These are phyloP conservation scores for Talaromyces sp. DNA, from an alignment of 2,329 filamentous ascomycete genomes.

Conservation along the genomic window DNA sequence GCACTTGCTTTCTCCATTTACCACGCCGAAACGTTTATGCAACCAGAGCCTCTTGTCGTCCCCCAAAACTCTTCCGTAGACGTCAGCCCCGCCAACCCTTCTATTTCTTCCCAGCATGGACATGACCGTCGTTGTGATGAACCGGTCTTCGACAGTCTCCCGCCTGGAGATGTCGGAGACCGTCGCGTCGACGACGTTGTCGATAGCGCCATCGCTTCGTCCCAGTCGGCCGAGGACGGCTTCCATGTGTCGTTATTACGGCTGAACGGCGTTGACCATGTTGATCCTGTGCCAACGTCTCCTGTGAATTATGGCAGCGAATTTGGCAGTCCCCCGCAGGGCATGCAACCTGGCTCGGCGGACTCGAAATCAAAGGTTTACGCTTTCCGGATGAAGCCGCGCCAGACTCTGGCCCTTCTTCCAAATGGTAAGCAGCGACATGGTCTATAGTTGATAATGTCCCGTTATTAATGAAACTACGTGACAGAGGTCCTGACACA, in stretches of 20 bases:
- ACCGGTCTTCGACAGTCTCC: slow-evolving; percentile 39
- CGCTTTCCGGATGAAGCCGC: slow-evolving; percentile 38
- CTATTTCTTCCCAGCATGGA: slow-evolving; percentile 55
- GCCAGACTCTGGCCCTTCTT: slow-evolving; percentile 53
- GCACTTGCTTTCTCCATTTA: slow-evolving; percentile 24
- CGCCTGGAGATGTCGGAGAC: slow-evolving; percentile 35
- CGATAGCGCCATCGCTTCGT: slow-evolving; percentile 16
- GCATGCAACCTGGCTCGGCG: slow-evolving; percentile 1
- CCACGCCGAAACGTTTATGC: slow-evolving; percentile 53
- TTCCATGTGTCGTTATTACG: slow-evolving; percentile 21
- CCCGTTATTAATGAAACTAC: slow-evolving; percentile 11
- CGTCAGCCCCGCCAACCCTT: slow-evolving; percentile 28
- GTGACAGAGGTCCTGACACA: slow-evolving; percentile 80
- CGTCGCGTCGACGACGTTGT: slow-evolving; percentile 17
- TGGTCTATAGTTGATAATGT: slow-evolving; percentile 6
- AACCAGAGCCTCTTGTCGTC: slow-evolving; percentile 52
- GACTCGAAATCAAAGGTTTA: slow-evolving; percentile 46
- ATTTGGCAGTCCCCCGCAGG: background rate
- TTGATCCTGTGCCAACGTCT: slow-evolving; percentile 28
- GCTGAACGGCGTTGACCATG: slow-evolving; percentile 20
- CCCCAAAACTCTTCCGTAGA: slow-evolving; percentile 41
- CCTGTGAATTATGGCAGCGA: slow-evolving; percentile 45
- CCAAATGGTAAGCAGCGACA: slow-evolving; percentile 65
- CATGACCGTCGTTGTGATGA: slow-evolving; percentile 40
- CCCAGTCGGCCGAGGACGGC: slow-evolving; percentile 17